These are phyloP conservation scores for Rhizoctonia solani DNA, from an alignment of 1,284 basidiomycete genomes.

Conservation along the genomic window DNA sequence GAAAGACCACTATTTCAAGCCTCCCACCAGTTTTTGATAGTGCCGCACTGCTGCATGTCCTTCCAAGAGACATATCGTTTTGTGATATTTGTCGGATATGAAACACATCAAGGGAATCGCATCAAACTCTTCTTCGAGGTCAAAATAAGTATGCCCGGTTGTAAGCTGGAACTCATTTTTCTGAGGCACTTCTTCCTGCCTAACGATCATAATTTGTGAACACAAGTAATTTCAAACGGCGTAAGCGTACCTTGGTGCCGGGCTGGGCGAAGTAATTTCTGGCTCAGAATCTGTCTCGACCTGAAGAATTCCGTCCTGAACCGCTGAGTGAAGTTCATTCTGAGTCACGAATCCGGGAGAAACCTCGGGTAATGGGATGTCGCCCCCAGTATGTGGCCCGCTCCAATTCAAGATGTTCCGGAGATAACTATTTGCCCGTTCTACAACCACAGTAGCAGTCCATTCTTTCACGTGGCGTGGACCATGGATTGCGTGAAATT, in stretches of 20 bases:
- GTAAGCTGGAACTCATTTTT: not conserved
- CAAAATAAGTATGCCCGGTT: not conserved
- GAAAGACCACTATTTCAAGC: not conserved
- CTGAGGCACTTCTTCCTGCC: not conserved
- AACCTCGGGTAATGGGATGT: slow-evolving; percentile 1
- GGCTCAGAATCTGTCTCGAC: not conserved
- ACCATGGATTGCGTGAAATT: not conserved
- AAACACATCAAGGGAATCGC: slow-evolving; percentile 6
- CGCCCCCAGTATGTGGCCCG: not conserved
- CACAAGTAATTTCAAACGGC: not conserved
- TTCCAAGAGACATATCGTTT: not conserved
- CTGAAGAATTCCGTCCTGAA: not conserved
- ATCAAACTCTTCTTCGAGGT: slow-evolving; percentile 3
- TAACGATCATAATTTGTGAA: not conserved
- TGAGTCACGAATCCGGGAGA: not conserved
- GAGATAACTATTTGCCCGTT: not conserved
- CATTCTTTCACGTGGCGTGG: not conserved
- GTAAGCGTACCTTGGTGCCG: not conserved
- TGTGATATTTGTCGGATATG: not conserved
- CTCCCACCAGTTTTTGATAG: not conserved
- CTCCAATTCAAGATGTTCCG: not conserved
- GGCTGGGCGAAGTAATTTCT: not conserved
- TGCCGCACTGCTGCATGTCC: not conserved
- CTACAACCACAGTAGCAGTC: not conserved
- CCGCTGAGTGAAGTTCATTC: not conserved